Evolutionary conservation across 768 basidiomycete species (phyloP), one percentile per base, ranked within the genome.

Genomic region (Boletus rufocinnamomeus): DNA sequence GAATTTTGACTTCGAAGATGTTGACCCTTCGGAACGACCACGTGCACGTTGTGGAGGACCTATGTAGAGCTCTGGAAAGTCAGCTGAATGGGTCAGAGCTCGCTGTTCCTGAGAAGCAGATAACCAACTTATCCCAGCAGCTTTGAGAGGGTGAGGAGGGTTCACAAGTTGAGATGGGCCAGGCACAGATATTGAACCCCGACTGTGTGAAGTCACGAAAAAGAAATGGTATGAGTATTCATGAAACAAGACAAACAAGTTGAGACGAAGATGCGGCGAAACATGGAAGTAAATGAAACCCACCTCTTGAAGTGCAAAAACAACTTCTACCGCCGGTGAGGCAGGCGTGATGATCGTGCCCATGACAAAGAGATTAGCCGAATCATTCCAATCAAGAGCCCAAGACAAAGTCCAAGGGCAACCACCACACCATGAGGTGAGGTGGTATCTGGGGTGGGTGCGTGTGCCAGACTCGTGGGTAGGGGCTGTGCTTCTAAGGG

Each of bases 361-460:
- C 6, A 83, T 83, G 2, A 87, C 86, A 11, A 72, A 61, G 2
- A 77, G 67, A 9, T 69, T 68, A n/a, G 79, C 79, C 19, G 73
- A 76, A 54, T 83, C 79, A 9, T 77, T 77, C 4, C 79, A 75
- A 32, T 73, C 68, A 28, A 90, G 72, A 1, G 81, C 87, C 80
- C 82, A 82, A 0, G 89, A 90, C 82, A 92, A 6, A 88, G 76
- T 8, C 90, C 90, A 32, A 88, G 79, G n/a, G 86, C 90, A 35
- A 91, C 86, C 2, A 88, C 87, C 14, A 91, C 84, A 14, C 83
- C 84, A 54, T 75, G 77, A 11, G 73, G 63, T 11, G 71, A 61
- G 30, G 51, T 19, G n/a, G 45, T 54, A 40, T 59, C 45, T 3
- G 66, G 62, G n/a, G n/a, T n/a, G 14, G 66, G 19, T 34, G 56